phyloP scores from a whole-genome alignment of 1,139 yeast genomes.

The Yamadazyma diospyri region DNA sequence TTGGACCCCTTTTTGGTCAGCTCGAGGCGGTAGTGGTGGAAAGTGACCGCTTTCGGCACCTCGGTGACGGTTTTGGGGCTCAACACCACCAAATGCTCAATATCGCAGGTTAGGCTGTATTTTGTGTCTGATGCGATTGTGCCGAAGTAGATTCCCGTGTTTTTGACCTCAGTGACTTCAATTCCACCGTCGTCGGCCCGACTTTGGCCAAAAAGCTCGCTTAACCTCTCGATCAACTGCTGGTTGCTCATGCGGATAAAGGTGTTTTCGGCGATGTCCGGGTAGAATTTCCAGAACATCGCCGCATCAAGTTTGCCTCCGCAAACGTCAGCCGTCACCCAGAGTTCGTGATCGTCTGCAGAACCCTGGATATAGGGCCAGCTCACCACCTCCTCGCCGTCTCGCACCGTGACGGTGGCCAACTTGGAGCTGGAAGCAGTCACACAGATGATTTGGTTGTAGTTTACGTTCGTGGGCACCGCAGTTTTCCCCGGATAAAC shows the following conservation, averaged over 20 bases:
- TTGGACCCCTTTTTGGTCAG: conserved; percentile 64
- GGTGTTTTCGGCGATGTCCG: conserved; percentile 23
- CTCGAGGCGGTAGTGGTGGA: conserved; percentile 26
- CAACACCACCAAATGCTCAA: conserved; percentile 21
- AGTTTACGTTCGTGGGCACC: conserved; percentile 5
- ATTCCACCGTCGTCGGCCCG: background rate
- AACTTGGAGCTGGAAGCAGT: conserved; percentile 52
- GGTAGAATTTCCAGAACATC: conserved; percentile 52
- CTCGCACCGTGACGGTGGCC: conserved; percentile 37
- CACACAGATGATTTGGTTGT: conserved; percentile 40
- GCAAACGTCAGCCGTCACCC: conserved; percentile 53
- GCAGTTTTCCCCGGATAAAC: conserved; percentile 49
- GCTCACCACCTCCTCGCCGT: conserved; percentile 9
- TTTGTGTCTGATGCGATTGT: conserved; percentile 17
- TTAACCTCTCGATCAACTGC: conserved; percentile 16
- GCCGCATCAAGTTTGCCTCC: conserved; percentile 45
- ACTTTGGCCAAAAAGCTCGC: conserved; percentile 5
- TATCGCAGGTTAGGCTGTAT: conserved; percentile 3
- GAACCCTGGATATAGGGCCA: conserved; percentile 80
- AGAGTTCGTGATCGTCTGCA: conserved; percentile 88
- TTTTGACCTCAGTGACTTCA: conserved; percentile 1
- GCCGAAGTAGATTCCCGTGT: conserved; percentile 33
- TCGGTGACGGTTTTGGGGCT: conserved; percentile 20
- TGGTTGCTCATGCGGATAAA: conserved; percentile 32
- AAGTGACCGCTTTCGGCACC: conserved; percentile 15